Conservation (phyloP, 371 early-diverging fungal genomes). For the Capniomyces stellatus region DNA sequence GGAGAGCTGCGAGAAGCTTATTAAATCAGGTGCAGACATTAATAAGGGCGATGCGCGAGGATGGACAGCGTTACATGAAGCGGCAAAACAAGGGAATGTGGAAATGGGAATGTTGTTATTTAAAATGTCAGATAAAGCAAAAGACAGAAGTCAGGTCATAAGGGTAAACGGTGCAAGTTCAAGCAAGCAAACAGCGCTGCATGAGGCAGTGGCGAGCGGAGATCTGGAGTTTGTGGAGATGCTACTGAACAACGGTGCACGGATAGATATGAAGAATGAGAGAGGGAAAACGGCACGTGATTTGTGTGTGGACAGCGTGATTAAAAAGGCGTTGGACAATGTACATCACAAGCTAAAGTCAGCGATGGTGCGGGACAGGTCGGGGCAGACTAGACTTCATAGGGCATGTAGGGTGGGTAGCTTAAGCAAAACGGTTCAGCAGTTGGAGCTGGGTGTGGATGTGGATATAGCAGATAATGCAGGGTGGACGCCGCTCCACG, state of each 20-base stretch:
- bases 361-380: constrained; percentile 18
- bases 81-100: constrained; percentile 38
- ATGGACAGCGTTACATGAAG: constrained; percentile 71
- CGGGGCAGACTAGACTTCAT: constrained; percentile 34
- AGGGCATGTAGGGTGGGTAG: constrained; percentile 26
- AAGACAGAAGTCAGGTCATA: constrained; percentile 10
- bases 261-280: constrained; percentile 17
- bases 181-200: constrained; percentile 27
- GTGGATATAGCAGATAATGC: constrained; percentile 50
- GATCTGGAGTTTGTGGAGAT: constrained; percentile 24
- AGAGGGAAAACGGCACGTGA: constrained; percentile 26
- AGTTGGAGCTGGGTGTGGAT: constrained; percentile 49
- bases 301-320: constrained; percentile 12
- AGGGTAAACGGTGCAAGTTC: constrained; percentile 12
- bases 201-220: constrained; percentile 28
- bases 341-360: constrained; percentile 8
- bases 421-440: constrained; percentile 13
- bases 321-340: constrained; percentile 14
- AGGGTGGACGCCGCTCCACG: constrained; percentile 59
- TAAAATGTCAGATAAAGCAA: constrained; percentile 10
- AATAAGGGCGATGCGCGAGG: constrained; percentile 44
- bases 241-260: constrained; percentile 32
- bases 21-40: constrained; percentile 56
- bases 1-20: constrained; percentile 28
- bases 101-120: constrained; percentile 33